Conservation (phyloP, 2,329 filamentous ascomycete species). For the Exophiala mesophila region DNA sequence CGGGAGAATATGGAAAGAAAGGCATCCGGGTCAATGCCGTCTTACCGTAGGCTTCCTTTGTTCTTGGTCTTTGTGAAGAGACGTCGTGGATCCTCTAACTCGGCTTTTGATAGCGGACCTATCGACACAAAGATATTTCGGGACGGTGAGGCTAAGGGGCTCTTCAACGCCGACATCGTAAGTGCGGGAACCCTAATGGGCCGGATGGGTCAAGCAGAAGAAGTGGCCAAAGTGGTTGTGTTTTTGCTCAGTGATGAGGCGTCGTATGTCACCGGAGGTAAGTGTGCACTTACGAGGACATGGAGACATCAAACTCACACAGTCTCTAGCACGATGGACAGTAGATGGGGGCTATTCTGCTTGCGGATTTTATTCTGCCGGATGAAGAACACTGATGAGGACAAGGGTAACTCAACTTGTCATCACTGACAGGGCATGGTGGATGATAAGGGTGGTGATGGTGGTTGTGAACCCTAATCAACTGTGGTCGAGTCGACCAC, state of each 20-base stretch:
- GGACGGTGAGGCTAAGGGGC: not conserved
- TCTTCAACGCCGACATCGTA: not conserved
- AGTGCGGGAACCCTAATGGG: constrained; percentile 7
- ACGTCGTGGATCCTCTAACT: not conserved
- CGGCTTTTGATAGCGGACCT: not conserved
- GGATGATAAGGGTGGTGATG: no score
- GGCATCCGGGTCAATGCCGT: constrained; percentile 36
- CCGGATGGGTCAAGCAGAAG: constrained; percentile 21
- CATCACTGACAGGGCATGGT: no score
- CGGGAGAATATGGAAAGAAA: constrained; percentile 30
- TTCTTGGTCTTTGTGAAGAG: not conserved
- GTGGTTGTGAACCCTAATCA: no score
- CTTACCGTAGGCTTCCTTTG: constrained; percentile 24
- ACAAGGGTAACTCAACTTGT: no score
- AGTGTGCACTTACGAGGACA: constrained; percentile 1
- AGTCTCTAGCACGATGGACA: constrained; percentile 11
- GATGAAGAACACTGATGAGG: no score
- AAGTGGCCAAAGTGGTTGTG: constrained; percentile 42
- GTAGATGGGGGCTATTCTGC: constrained; percentile 16
- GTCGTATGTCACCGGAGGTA: constrained; percentile 44
- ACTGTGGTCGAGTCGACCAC: no score
- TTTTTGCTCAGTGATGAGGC: constrained; percentile 45
- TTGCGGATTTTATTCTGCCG: constrained; percentile 14
- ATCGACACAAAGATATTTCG: not conserved
- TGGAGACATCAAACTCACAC: no score